These are phyloP conservation scores for Phytophthora rubi DNA, from an alignment of 352 stramenopile species.

Conservation along the genomic window DNA sequence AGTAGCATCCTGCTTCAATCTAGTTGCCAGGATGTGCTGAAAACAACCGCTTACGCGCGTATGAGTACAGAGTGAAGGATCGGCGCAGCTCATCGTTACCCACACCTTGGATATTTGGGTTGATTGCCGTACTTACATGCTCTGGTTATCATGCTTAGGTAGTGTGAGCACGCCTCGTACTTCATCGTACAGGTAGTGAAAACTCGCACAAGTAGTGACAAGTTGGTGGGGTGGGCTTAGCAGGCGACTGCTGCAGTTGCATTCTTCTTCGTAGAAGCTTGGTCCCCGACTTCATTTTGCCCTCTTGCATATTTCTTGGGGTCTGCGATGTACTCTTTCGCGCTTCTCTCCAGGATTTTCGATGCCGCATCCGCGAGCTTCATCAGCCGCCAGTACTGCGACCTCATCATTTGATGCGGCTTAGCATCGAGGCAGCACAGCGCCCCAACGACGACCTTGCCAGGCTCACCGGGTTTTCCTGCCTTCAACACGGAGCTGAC, in stretches of 20 bases:
- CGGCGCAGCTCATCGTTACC: neutral
- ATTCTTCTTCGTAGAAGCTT: neutral
- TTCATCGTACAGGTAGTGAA: neutral
- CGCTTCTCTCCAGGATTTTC: slow-evolving; percentile 29
- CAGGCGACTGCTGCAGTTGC: slow-evolving; percentile 14
- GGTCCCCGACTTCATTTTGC: neutral
- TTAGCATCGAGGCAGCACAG: slow-evolving; percentile 45
- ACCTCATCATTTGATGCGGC: slow-evolving; percentile 36
- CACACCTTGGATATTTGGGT: neutral
- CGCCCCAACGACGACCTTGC: slow-evolving; percentile 35
- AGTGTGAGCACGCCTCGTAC: neutral
- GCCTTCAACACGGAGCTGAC: slow-evolving; percentile 12
- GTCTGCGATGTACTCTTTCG: slow-evolving; percentile 18
- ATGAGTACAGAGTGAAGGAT: neutral
- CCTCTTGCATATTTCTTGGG: slow-evolving; percentile 5
- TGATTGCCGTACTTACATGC: neutral
- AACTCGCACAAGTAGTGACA: neutral
- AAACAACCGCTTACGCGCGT: neutral
- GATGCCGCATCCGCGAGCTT: slow-evolving; percentile 42
- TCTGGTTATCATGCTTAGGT: too few species aligned
- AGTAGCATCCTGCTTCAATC: neutral
- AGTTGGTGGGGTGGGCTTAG: neutral
- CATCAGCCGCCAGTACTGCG: slow-evolving; percentile 46
- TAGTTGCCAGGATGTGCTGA: neutral
- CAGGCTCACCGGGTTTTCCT: neutral